Conservation (phyloP, 2,329 filamentous ascomycete genomes). For the Phaeosphaeriaceae sp. region DNA sequence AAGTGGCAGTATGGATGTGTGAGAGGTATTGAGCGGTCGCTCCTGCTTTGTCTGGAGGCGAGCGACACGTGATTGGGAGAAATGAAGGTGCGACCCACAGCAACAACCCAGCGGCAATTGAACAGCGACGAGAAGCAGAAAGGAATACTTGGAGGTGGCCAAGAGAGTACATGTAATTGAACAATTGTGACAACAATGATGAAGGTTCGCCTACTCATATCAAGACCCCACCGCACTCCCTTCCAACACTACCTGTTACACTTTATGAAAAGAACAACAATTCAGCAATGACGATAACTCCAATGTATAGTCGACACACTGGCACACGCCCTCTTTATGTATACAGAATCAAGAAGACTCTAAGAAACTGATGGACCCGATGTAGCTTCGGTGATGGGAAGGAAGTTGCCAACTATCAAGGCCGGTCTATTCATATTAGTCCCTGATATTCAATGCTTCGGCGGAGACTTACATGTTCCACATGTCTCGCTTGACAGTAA, state of each 20-base stretch:
- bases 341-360: background rate
- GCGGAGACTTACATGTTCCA: conserved; percentile 83
- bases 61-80: background rate
- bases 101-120: background rate
- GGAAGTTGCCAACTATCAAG: conserved; percentile 94
- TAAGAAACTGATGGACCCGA: conserved; percentile 27
- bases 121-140: background rate
- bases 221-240: background rate
- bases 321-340: background rate
- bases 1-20: background rate
- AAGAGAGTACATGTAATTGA: background rate
- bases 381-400: conserved; percentile 73
- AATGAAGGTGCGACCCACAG: conserved; percentile 6
- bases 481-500: conserved; percentile 92
- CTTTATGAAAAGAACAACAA: background rate
- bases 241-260: background rate
- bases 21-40: background rate
- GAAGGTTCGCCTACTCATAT: background rate
- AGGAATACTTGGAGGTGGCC: background rate
- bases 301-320: background rate
- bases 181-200: background rate
- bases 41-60: background rate
- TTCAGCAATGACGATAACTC: too few relatives aligned
- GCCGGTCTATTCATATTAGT: conserved; percentile 68
- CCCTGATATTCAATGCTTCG: background rate